Evolutionary conservation across 495 filamentous ascomycete genomes (phyloP).

Genomic region (Tuber umbilicatum): DNA sequence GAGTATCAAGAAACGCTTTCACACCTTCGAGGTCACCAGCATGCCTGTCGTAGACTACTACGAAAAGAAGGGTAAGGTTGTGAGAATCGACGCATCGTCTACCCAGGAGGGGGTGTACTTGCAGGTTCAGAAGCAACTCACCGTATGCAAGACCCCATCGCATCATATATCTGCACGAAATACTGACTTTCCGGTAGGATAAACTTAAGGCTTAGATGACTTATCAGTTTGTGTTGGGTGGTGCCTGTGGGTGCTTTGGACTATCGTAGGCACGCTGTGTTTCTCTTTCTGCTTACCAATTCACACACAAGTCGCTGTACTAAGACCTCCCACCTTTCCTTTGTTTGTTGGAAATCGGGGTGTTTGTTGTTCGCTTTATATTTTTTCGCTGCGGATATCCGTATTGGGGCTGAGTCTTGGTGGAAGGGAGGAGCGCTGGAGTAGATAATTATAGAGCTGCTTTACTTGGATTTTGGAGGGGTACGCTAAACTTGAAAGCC

Average conservation of each 20-base stretch:
- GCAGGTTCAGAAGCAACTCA: constrained; percentile 54
- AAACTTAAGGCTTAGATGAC: not conserved
- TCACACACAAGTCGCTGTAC: not conserved
- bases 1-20: constrained; percentile 91
- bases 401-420: not conserved
- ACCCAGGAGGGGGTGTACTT: constrained; percentile 68
- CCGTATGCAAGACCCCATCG: constrained; percentile 7
- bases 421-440: not conserved
- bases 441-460: not conserved
- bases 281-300: not conserved
- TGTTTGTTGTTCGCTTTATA: not conserved
- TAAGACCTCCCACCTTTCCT: not conserved
- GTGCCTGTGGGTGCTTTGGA: not conserved
- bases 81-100: constrained; percentile 64
- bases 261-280: not conserved
- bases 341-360: not conserved
- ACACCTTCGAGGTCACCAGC: constrained; percentile 84
- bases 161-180: not conserved
- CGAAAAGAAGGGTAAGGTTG: constrained; percentile 67
- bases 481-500: not conserved
- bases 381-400: not conserved
- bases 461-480: not conserved
- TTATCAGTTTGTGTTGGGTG: not conserved
- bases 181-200: not conserved
- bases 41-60: constrained; percentile 93